Conservation (phyloP, 169 alveolate genomes). For the Babesia ovis region DNA sequence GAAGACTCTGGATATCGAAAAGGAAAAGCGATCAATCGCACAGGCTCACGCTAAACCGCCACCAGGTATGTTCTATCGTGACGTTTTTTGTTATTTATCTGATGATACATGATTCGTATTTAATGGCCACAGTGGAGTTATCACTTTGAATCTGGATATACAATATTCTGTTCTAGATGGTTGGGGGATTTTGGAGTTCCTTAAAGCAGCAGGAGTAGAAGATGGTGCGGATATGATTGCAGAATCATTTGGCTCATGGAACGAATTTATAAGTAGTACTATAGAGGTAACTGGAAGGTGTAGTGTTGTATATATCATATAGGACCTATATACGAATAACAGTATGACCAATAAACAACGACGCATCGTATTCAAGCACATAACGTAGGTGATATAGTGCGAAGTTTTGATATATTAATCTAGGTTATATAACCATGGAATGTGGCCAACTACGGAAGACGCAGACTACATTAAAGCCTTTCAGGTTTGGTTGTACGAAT, state of each 20-base stretch:
- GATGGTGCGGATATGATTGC: conserved; percentile 83
- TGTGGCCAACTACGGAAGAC: conserved; percentile 81
- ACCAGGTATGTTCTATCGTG: conserved; percentile 67
- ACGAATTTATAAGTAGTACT: conserved; percentile 73
- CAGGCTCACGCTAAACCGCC: conserved; percentile 75
- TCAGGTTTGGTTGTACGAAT: conserved; percentile 39
- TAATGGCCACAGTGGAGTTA: no score
- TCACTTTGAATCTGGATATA: background rate
- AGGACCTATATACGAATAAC: conserved; percentile 74
- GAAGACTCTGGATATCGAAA: conserved; percentile 75
- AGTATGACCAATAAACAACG: conserved; percentile 81
- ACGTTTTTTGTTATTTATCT: background rate
- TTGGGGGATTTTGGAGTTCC: conserved; percentile 80
- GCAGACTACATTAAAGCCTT: conserved; percentile 77
- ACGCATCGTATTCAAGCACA: conserved; percentile 73
- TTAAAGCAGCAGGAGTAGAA: conserved; percentile 74
- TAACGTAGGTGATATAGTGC: conserved; percentile 56
- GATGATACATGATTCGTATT: background rate
- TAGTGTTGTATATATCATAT: background rate
- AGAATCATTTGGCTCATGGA: conserved; percentile 77
- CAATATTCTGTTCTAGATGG: conserved; percentile 59
- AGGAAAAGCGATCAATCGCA: conserved; percentile 71
- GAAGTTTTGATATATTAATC: background rate
- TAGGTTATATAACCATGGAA: conserved; percentile 82
- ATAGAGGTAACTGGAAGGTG: conserved; percentile 51